Conservation (phyloP, 169 alveolate genomes). For the Plasmodium falciparum region DNA sequence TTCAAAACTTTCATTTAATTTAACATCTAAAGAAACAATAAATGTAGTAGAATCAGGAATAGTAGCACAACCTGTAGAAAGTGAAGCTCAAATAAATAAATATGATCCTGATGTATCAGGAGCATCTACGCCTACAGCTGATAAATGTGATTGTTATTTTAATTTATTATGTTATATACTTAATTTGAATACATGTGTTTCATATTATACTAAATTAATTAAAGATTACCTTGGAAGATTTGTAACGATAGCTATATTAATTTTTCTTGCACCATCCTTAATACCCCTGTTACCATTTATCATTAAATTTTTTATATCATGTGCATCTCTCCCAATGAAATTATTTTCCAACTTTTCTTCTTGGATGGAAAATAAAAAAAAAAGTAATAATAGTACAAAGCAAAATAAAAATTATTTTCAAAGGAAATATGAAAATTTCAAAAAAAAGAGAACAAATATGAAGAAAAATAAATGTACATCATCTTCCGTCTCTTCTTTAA, state of each 20-base stretch:
- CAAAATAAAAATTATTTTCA: background rate
- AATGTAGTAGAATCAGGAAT: constrained; percentile 6
- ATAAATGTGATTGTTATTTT: constrained; percentile 41
- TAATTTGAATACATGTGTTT: constrained; percentile 35
- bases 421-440: background rate
- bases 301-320: constrained; percentile 30
- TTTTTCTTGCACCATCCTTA: constrained; percentile 64
- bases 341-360: constrained; percentile 9
- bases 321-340: constrained; percentile 16
- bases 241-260: constrained; percentile 35
- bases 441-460: constrained; percentile 8
- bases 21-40: constrained; percentile 37
- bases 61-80: constrained; percentile 5
- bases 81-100: background rate
- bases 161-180: constrained; percentile 39
- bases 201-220: constrained; percentile 25
- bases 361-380: background rate
- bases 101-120: constrained; percentile 8
- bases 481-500: constrained; percentile 6
- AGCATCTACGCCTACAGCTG: background rate
- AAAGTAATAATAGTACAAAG: background rate
- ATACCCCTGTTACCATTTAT: constrained; percentile 64
- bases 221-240: constrained; percentile 33
- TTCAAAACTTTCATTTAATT: constrained; percentile 33
- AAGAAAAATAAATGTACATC: constrained; percentile 12